phyloP scores from a whole-genome alignment of 2,329 filamentous ascomycete genomes.

The Penicillium sp. region DNA sequence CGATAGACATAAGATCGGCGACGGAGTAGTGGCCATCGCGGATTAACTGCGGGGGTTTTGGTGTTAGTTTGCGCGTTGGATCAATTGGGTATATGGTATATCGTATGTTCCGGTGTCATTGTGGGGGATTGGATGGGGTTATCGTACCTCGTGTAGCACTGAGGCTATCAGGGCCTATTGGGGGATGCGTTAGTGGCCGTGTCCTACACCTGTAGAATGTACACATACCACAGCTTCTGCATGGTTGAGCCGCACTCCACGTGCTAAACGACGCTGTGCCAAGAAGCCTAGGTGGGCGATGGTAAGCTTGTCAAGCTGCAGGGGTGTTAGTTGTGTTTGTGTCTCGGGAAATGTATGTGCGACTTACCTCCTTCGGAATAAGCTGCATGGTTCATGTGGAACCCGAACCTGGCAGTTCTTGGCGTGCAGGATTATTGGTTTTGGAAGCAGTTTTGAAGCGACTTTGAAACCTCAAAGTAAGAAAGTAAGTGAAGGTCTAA shows the following conservation, averaged over 20 bases:
- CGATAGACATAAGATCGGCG: conserved; percentile 88
- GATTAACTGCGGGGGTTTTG: conserved; percentile 61
- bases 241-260: conserved; percentile 87
- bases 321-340: conserved; percentile 6
- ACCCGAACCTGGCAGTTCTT: conserved; percentile 21
- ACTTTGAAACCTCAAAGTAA: neutral
- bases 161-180: conserved; percentile 63
- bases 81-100: neutral
- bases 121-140: neutral
- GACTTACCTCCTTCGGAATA: conserved; percentile 47
- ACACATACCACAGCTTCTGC: conserved; percentile 72
- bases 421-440: conserved; percentile 13
- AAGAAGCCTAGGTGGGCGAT: conserved; percentile 86
- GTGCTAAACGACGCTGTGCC: conserved; percentile 81
- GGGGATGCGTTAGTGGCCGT: conserved; percentile 3
- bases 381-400: conserved; percentile 44
- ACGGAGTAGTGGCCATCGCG: conserved; percentile 93
- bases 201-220: neutral
- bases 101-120: neutral
- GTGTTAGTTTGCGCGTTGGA: conserved; percentile 4
- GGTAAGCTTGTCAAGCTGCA: conserved; percentile 89
- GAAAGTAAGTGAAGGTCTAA: neutral
- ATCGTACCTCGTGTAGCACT: conserved; percentile 76
- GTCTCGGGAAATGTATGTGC: neutral
- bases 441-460: neutral